Base-by-base conservation (phyloP, 495 filamentous ascomycete species). In the Aspergillus cavernicola region DNA sequence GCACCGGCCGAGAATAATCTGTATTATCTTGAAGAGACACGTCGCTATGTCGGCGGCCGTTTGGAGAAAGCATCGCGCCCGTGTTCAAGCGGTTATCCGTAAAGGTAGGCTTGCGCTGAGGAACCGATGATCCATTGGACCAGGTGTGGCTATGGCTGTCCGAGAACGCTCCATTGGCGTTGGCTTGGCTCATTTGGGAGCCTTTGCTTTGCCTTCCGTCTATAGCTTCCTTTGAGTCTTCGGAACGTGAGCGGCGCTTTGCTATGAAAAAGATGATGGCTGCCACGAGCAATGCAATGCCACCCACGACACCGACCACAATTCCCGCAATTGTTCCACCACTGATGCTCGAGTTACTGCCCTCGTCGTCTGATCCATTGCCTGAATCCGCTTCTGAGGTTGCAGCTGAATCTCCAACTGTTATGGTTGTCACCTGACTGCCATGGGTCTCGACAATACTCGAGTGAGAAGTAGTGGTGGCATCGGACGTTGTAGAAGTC, bases 1-100 rank as follows among this genome's bases (percentile, higher is more conserved):
- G 66, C 45, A 82, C 79, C 38, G 76, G 79, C 35, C 79, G 71
- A 29, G 79, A 80, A 62, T 82, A 82, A 57, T 82, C 79, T 58
- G 77, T 75, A 41, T 81, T 76, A 46, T 82, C 79, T 43, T 76
- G 73, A 28, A 82, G 73, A 33, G 78, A 81, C 18, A 71, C 62
- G 28, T 72, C 69, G 58, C 78, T 82, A 40, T 75, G 64, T 16
- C 75, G 76, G 32, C 68, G 69, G 31, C 75, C 80, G 45, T 77
- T 70, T 40, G 71, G 66, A 50, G 69, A 74, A 39, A 80, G 63
- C 12, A 68, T 58, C 2, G 72, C 66, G 52, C 74, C 67, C 18
- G 69, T 66, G 40, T 72, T 74, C 68, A 76, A 56, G 45, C 74
- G 74, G 52, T 68, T 72, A 50, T 77, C 74, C 22, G 70, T 77